Percentiles rank a stretch among this genome's conserved stretches.
Evolutionary conservation across 768 basidiomycete genomes (phyloP).

Genomic region (Suillus placidus): DNA sequence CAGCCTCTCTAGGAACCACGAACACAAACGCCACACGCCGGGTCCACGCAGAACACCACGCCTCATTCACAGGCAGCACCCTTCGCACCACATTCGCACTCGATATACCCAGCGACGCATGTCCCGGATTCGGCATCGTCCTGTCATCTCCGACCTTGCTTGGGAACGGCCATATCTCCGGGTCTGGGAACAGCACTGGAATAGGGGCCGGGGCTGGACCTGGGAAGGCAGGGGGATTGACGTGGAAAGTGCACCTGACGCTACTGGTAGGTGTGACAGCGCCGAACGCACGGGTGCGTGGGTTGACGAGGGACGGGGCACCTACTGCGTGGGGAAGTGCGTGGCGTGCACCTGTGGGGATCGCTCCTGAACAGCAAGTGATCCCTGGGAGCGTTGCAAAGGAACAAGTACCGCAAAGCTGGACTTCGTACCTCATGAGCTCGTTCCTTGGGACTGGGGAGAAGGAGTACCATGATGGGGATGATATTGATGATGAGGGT

Average conservation of each 20-base stretch:
- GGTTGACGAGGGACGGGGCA: slow-evolving; percentile 56
- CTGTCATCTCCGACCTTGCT: neutral
- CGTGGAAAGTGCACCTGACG: slow-evolving; percentile 88
- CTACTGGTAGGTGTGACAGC: slow-evolving; percentile 78
- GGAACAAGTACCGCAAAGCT: slow-evolving; percentile 14
- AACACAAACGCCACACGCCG: slow-evolving; percentile 52
- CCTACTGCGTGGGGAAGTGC: slow-evolving; percentile 73
- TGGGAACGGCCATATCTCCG: neutral
- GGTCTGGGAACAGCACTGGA: neutral
- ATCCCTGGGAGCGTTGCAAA: neutral
- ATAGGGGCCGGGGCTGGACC: slow-evolving; percentile 13
- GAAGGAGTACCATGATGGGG: slow-evolving; percentile 62
- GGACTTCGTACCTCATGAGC: slow-evolving; percentile 46
- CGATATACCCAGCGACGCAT: slow-evolving; percentile 91
- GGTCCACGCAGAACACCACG: slow-evolving; percentile 84
- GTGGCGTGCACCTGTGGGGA: slow-evolving; percentile 58
- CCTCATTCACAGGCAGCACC: slow-evolving; percentile 71
- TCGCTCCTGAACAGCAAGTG: slow-evolving; percentile 61
- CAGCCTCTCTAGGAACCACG: slow-evolving; percentile 42
- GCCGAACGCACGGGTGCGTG: slow-evolving; percentile 45
- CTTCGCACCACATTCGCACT: slow-evolving; percentile 84
- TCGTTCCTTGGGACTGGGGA: slow-evolving; percentile 44
- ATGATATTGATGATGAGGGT: slow-evolving; percentile 38
- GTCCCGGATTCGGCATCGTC: slow-evolving; percentile 67
- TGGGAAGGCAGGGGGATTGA: slow-evolving; percentile 64